Percentiles rank a stretch among this genome's conserved stretches.
Conservation (phyloP, 1,284 basidiomycete species). For the Ustilago curta region DNA sequence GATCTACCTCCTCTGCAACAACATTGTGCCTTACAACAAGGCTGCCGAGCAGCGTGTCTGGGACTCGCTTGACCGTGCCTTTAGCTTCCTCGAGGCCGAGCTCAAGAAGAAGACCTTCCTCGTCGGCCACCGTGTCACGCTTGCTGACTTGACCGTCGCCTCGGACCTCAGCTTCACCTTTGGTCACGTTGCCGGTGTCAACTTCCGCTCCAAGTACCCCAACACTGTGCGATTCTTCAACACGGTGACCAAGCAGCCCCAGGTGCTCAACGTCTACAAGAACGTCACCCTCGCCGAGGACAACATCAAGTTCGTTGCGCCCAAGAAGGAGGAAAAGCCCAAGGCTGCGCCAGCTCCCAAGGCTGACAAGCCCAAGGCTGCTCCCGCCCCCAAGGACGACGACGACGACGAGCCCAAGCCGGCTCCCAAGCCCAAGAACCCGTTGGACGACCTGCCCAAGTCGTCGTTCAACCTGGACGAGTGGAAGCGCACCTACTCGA, state of each 20-base stretch:
- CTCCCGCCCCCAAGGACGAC: conserved; percentile 76
- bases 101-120: conserved; percentile 87
- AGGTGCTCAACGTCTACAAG: conserved; percentile 55
- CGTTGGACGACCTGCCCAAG: conserved; percentile 90
- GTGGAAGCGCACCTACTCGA: conserved; percentile 97
- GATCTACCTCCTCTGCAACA: conserved; percentile 42
- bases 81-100: conserved; percentile 79
- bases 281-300: conserved; percentile 78
- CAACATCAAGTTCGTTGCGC: conserved; percentile 78
- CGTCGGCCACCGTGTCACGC: conserved; percentile 91
- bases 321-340: conserved; percentile 73
- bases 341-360: conserved; percentile 66
- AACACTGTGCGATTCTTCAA: conserved; percentile 82
- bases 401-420: conserved; percentile 74
- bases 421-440: conserved; percentile 86
- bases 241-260: conserved; percentile 79
- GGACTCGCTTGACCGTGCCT: conserved; percentile 71
- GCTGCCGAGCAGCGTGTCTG: conserved; percentile 74
- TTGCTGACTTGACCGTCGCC: conserved; percentile 86
- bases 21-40: conserved; percentile 69
- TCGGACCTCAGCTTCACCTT: conserved; percentile 63
- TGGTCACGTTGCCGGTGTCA: conserved; percentile 47
- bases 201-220: conserved; percentile 71
- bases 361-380: conserved; percentile 72
- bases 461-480: conserved; percentile 94